Percentiles rank a stretch among this genome's conserved stretches.
Evolutionary conservation across 768 basidiomycete species (phyloP).

Genomic region (Leccinum barrowsii): DNA sequence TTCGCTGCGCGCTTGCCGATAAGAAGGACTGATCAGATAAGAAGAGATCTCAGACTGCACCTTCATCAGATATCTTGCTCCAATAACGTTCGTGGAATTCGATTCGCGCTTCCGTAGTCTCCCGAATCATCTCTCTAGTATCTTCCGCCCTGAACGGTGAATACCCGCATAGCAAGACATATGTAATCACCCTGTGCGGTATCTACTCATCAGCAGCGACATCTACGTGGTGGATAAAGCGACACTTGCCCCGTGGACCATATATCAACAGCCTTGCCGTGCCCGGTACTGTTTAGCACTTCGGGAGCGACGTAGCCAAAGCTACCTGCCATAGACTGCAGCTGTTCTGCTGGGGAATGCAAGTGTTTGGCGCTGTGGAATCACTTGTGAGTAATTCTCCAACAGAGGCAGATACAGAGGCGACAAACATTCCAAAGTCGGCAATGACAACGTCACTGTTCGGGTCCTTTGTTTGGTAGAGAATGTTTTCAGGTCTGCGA

Average conservation of each 20-base stretch:
- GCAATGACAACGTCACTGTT: slow-evolving; percentile 91
- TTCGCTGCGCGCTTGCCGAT: slow-evolving; percentile 54
- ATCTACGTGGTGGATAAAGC: not conserved
- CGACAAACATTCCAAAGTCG: slow-evolving; percentile 90
- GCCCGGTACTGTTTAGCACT: slow-evolving; percentile 74
- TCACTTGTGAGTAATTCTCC: not conserved
- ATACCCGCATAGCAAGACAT: slow-evolving; percentile 93
- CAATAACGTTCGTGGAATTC: slow-evolving; percentile 95
- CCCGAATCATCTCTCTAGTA: slow-evolving; percentile 65
- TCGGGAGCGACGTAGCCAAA: slow-evolving; percentile 93
- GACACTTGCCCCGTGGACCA: slow-evolving; percentile 83
- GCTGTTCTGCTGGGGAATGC: slow-evolving; percentile 63
- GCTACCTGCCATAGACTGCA: slow-evolving; percentile 72
- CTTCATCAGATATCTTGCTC: slow-evolving; percentile 81
- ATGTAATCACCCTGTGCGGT: slow-evolving; percentile 76
- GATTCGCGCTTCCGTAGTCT: slow-evolving; percentile 82
- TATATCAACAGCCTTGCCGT: slow-evolving; percentile 89
- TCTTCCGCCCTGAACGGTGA: slow-evolving; percentile 90
- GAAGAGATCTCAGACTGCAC: slow-evolving; percentile 34
- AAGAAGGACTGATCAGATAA: not conserved
- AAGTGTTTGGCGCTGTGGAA: slow-evolving; percentile 73
- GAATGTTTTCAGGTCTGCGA: slow-evolving; percentile 88
- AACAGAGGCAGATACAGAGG: not conserved
- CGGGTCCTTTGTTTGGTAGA: slow-evolving; percentile 75
- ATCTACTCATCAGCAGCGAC: not conserved